Conservation (phyloP, 192 early-diverging fungal species). For the Podila horticola region DNA sequence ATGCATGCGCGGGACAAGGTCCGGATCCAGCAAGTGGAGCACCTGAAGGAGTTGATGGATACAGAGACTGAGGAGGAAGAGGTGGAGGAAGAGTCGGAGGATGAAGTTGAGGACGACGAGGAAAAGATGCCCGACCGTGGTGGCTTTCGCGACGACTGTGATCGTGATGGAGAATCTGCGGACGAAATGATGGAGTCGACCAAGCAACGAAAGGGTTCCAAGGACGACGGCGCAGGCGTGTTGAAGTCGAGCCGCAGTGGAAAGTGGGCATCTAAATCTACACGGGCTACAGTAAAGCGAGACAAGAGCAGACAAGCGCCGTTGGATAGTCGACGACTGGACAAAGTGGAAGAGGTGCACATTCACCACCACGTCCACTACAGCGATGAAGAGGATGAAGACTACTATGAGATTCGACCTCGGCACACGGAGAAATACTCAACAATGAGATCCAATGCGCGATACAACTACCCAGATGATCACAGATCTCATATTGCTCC, state of each 20-base stretch:
- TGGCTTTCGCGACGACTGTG: too few species aligned
- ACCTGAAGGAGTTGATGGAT: conserved; percentile 17
- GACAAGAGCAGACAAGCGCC: conserved; percentile 11
- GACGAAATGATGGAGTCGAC: neutral
- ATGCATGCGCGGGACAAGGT: conserved; percentile 8
- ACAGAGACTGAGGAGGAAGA: conserved; percentile 26
- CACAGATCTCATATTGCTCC: neutral
- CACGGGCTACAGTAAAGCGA: neutral
- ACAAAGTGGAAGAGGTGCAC: conserved; percentile 39
- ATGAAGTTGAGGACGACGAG: conserved; percentile 9
- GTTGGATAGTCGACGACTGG: conserved; percentile 3
- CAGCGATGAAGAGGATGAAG: conserved; percentile 1
- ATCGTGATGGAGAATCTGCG: neutral
- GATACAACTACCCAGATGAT: neutral
- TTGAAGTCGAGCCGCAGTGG: neutral
- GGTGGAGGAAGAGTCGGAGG: conserved; percentile 8
- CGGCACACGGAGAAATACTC: neutral
- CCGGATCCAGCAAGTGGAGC: conserved; percentile 15
- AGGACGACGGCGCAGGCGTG: neutral
- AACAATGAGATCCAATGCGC: neutral
- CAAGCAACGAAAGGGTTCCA: neutral
- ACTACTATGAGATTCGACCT: neutral
- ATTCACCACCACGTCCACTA: conserved; percentile 42
- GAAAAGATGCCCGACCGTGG: neutral
- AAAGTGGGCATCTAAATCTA: neutral